These are phyloP conservation scores for Rosa lucieae DNA, from an alignment of 306 rosid species.

Conservation along the genomic window DNA sequence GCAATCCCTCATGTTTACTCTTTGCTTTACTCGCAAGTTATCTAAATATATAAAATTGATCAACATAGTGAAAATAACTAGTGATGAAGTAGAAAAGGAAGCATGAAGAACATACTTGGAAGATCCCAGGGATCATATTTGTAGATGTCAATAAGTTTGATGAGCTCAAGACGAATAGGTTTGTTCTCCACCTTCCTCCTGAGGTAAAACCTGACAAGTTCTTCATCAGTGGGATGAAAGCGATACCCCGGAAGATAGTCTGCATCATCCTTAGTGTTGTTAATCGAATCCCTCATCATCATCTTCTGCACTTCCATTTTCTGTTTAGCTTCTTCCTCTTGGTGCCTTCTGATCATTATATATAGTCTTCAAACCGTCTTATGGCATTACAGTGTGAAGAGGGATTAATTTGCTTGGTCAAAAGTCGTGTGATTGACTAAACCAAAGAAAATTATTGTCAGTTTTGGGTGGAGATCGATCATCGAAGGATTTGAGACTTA, in stretches of 20 bases:
- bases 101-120: constrained; percentile 20
- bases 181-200: constrained; percentile 25
- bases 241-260: constrained; percentile 30
- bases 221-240: constrained; percentile 37
- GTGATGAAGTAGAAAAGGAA: not conserved
- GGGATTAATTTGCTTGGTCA: constrained; percentile 2
- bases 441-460: not conserved
- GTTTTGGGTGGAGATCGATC: not conserved
- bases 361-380: not conserved
- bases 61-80: not conserved
- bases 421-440: constrained; percentile 5
- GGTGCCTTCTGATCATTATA: constrained; percentile 7
- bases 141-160: constrained; percentile 30
- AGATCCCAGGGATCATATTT: constrained; percentile 36
- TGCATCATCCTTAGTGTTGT: not conserved
- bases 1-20: not conserved
- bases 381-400: not conserved
- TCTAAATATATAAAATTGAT: not conserved
- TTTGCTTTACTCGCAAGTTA: not conserved
- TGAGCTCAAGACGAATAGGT: constrained; percentile 27
- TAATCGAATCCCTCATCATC: constrained; percentile 14
- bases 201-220: constrained; percentile 29
- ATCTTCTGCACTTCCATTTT: constrained; percentile 15
- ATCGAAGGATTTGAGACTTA: not conserved
- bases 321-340: constrained; percentile 6